A percentile compares a stretch with the other conserved stretches of the same genome.
These are phyloP conservation scores for Abrus precatorius DNA, from an alignment of 306 rosid genomes.

Conservation along the genomic window DNA sequence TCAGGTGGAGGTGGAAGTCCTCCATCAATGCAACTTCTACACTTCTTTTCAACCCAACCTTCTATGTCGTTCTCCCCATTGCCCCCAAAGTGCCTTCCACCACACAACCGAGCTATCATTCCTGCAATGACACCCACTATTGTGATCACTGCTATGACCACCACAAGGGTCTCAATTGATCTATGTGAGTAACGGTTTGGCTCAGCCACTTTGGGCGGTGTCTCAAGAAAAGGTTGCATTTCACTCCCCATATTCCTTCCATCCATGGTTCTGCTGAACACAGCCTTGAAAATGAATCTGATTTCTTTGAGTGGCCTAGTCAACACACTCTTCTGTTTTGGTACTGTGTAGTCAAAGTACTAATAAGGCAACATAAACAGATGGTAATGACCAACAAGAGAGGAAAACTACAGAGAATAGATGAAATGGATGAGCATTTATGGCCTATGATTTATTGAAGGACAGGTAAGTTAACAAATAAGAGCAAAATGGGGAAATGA, in stretches of 20 bases:
- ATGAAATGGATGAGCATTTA: slow-evolving; percentile 22
- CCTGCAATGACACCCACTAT: slow-evolving; percentile 80
- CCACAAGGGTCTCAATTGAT: slow-evolving; percentile 82
- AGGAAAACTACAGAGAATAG: slow-evolving; percentile 25
- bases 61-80: slow-evolving; percentile 82
- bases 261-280: slow-evolving; percentile 40
- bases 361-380: slow-evolving; percentile 20
- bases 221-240: slow-evolving; percentile 53
- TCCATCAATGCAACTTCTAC: slow-evolving; percentile 84
- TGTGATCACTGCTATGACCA: slow-evolving; percentile 79
- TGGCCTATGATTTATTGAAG: slow-evolving; percentile 44
- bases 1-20: slow-evolving; percentile 58
- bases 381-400: not conserved
- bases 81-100: slow-evolving; percentile 79
- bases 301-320: slow-evolving; percentile 23
- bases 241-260: slow-evolving; percentile 50
- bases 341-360: not conserved
- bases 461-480: slow-evolving; percentile 26
- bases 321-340: slow-evolving; percentile 1
- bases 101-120: slow-evolving; percentile 76
- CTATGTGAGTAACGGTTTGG: slow-evolving; percentile 57
- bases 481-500: slow-evolving; percentile 34
- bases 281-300: slow-evolving; percentile 29
- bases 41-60: slow-evolving; percentile 87
- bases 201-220: slow-evolving; percentile 54